These are phyloP conservation scores for Melastoma candidum DNA, from an alignment of 441 rosid species.

Conservation along the genomic window DNA sequence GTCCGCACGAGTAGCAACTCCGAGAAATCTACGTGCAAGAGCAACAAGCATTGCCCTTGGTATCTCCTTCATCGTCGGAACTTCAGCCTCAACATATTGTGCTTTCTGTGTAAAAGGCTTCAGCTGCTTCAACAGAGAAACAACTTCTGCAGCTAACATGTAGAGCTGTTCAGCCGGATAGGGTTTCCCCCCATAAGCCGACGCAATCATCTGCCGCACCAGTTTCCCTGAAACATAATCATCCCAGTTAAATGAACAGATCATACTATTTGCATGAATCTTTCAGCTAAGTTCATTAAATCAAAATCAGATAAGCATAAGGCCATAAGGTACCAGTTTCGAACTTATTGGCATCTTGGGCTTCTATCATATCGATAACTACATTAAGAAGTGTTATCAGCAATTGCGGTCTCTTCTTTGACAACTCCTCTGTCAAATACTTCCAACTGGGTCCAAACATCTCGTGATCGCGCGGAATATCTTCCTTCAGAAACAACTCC, in stretches of 20 bases:
- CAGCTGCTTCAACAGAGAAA: slow-evolving; percentile 39
- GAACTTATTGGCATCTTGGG: slow-evolving; percentile 32
- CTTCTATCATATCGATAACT: slow-evolving; percentile 46
- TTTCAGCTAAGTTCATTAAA: background rate
- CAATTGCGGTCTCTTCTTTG: slow-evolving; percentile 70
- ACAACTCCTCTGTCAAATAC: slow-evolving; percentile 41
- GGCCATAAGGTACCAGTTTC: slow-evolving; percentile 34
- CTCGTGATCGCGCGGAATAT: slow-evolving; percentile 19
- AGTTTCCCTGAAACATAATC: slow-evolving; percentile 1
- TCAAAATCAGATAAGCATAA: background rate
- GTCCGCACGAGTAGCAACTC: slow-evolving; percentile 36
- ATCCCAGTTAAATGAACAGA: too few relatives aligned
- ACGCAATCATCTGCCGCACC: background rate
- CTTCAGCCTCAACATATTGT: slow-evolving; percentile 22
- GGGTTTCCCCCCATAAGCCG: slow-evolving; percentile 15
- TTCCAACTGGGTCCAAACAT: slow-evolving; percentile 32
- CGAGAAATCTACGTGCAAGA: slow-evolving; percentile 47
- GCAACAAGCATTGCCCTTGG: slow-evolving; percentile 35
- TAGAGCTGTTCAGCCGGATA: slow-evolving; percentile 36
- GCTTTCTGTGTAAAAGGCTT: slow-evolving; percentile 26
- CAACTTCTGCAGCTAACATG: slow-evolving; percentile 64
- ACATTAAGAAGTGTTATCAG: slow-evolving; percentile 59
- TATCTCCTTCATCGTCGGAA: slow-evolving; percentile 20
- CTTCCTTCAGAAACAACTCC: slow-evolving; percentile 51
- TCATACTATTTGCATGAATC: too few relatives aligned